Base-by-base conservation (phyloP, 306 rosid species). In the Macrotyloma uniflorum region DNA sequence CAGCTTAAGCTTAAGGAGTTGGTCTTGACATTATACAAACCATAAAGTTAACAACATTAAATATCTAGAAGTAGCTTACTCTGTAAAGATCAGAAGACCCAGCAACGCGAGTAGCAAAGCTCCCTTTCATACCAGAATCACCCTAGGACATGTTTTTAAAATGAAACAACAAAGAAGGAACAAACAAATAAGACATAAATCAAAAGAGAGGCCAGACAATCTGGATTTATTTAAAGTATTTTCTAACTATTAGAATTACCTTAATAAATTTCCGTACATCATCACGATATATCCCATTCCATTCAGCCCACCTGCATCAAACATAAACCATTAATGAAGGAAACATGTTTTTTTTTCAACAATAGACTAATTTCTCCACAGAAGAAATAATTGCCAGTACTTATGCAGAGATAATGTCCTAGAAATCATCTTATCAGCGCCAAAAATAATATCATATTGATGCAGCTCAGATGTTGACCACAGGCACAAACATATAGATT, bases 281-380 rank as follows among this genome's bases (percentile, higher is more conserved):
- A 80, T 95, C 99, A 59, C 99, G 99, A 78, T 87, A 95, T 66
- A 65, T 91, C 36, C 96, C 99, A 79, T 95, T 95, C 99, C 99
- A 95, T 89, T 95, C 99, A 22, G 97, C 99, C 99, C 99, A 95
- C 88, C 98, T 95, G 80, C 79, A 84, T 76, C 79, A 49, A 76
- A 74, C 72, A 79, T 49, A 83, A 76, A 80, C 66, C 50, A 55
- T 11, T 2, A 62, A 72, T 32, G 11, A 26, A 79, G 36, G 49
- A 49, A 49, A 79, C 68, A 42, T 36, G 7, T 36, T 67, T 63
- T 59, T 16, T 47, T 42, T 55, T 64, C 47, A 50, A 35, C 65
- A 68, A 32, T 43, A 66, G 12, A 75, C 75, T 35, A 72, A 33
- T 42, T 59, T 67, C 57, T 67, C 15, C 67, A 50, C 11, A 19